Base-by-base conservation (phyloP, 1,139 yeast species). In the Kodamaea derodonti region DNA sequence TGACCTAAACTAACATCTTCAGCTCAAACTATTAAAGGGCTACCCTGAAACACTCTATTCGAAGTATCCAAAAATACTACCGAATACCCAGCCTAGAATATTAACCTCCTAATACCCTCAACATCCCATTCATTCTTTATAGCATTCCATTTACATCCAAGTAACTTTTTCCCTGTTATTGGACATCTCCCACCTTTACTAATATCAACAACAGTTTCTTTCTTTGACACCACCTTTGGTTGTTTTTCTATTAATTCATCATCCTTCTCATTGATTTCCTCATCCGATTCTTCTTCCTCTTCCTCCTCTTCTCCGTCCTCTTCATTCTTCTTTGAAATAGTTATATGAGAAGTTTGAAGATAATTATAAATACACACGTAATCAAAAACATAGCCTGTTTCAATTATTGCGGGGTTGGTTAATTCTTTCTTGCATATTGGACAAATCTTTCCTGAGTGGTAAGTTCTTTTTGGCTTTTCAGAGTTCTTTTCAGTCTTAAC, bases 351-450 rank as follows among this genome's bases (percentile, higher is more conserved):
- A 36, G 65, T 60, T 24, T 72, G 69, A 33, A 90, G 67, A 49
- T 78, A 76, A 36, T 76, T 74, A 51, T 78, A 78, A 14, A 90
- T 87, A 57, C 98, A 92, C 10, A 87, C 77, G 54, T 90, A 90
- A 57, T 96, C 90, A 47, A 84, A 85, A 0, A 88, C 95, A 43
- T 80, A 79, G 0, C 98, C 98, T 0, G 97, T 87, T 52, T 90
- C 97, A 29, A 90, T 77, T 4, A 84, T 76, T 0, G 96, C 88
- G 2, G 96, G 96, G 47, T 85, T 87, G 23, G 74, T 73, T 5
- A 88, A 72, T 13, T 60, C 68, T 9, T 75, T 62, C 20, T 72
- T 62, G 49, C 97, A 92, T n/a, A 90, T 55, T 0, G 94, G 88
- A 56, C 97, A 90, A 14, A 45, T 41, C 20, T 54, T 58, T 8